Conservation (phyloP, 495 filamentous ascomycete genomes). For the Neurospora sp. region DNA sequence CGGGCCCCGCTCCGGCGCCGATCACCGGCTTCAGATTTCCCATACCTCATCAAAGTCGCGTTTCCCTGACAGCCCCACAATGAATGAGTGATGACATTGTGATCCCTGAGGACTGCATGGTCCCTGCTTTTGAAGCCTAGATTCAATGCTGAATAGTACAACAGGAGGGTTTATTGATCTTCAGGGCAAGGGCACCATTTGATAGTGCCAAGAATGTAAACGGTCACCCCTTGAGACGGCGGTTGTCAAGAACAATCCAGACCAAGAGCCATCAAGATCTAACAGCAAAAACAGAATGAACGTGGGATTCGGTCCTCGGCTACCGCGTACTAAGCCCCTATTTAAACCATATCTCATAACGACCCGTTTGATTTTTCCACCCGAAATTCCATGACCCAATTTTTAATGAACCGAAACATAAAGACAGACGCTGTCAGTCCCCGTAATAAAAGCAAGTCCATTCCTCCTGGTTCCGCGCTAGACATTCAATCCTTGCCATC, state of each 20-base stretch:
- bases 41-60: not conserved
- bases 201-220: not conserved
- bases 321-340: not conserved
- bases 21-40: not conserved
- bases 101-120: not conserved
- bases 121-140: not conserved
- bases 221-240: not conserved
- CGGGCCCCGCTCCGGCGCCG: not conserved
- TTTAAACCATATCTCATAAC: not conserved
- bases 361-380: not conserved
- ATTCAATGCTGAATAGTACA: not conserved
- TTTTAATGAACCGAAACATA: not conserved
- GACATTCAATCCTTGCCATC: not conserved
- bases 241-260: not conserved
- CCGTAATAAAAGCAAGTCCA: not conserved
- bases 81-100: not conserved
- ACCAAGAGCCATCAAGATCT: not conserved
- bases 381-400: not conserved
- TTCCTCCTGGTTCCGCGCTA: not conserved
- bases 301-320: not conserved
- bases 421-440: not conserved
- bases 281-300: not conserved
- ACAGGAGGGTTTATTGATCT: not conserved
- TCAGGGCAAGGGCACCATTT: not conserved
- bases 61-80: not conserved